Base-by-base conservation (phyloP, 2,329 filamentous ascomycete species). In the Elsinoe batatas region DNA sequence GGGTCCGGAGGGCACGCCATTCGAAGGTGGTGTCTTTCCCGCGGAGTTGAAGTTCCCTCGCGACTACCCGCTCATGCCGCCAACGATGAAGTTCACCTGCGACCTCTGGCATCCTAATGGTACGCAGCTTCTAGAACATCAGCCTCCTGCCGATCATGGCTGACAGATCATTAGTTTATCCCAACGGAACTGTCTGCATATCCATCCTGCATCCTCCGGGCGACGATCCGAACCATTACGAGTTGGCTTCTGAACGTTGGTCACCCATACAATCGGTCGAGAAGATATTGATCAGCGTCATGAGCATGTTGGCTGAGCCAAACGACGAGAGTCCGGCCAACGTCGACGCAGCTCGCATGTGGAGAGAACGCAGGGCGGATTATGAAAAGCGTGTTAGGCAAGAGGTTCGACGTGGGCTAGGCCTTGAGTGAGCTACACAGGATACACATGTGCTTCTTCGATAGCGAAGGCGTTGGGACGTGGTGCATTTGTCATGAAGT, bases 171-270 rank as follows among this genome's bases (percentile, higher is more conserved):
- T 51, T 43, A 95, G 91, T 97, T 53, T 97, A 97, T 69, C 81
- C 86, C 13, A 91, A 86, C 68, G 91, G 91, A 61, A 81, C 91
- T 15, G 93, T 97, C 64, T 97, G 91, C 75, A 97, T 97, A 67
- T 95, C 88, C n/a, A 97, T 97, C 74, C 83, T 97, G 1, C 91
- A 97, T 72, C 86, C 91, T 2, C 91, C 91, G 2, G 91, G 93
- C 65, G 91, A 97, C 73, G 91, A 97, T 72, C 93, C 93, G 55
- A 96, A 96, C 75, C 91, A 95, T 76, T 97, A 97, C 79, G 91
- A 97, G 72, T 88, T 91, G 64, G 91, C 93, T 6, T 90, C 87
- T 1, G 93, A 97, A 76, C 84, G 91, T 60, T 97, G 91, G 91
- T 91, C 87, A 26, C 91, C 91, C 11, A 95, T 97, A 60, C 93